Evolutionary conservation across 2,329 filamentous ascomycete genomes (phyloP), one percentile per base, ranked within the genome.

Genomic region (Trichoderma atrobrunneum): DNA sequence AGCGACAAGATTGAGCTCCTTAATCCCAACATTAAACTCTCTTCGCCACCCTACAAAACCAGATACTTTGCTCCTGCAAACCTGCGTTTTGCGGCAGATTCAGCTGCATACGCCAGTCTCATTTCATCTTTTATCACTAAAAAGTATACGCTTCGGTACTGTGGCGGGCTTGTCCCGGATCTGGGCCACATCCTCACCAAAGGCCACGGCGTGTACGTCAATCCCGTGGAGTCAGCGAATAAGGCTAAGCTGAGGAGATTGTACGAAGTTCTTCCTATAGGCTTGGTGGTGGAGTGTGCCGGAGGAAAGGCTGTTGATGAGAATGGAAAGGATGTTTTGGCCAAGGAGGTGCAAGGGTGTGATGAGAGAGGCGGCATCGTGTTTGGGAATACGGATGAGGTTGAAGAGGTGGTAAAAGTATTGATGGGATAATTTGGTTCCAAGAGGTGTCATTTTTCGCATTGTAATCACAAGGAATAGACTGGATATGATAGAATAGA

Each of bases 31-130:
- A 81, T 89, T 7, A 78, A 75, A 8, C 79, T 88, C 4, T 73
- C 78, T 0, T 51, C 74, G 0, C 74, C 81, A 3, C 82, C 84
- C 0, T 82, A 82, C 74, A 84, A 83, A 74, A 87, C 87, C 30
- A 82, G 85, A 0, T 91, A 90, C 77, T 91, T 91, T 75, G 87
- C 89, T 0, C 89, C 89, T 0, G 89, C 89, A 5, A 91, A 91
- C 75, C 78, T 90, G 69, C 86, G 89, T 11, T 83, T 86, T 0
- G 88, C 89, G 0, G 84, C 85, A 0, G 85, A 90, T 59, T 75
- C 79, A 7, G 74, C 32, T 5, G 32, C 75, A 32, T 91, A 91
- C 77, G 82, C 84, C 78, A 72, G 65, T 0, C 82, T 91, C 0
- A 80, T 91, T 5, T 79, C 80, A 28, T 78, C 81, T 6, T 90